Conservation (phyloP, 2,329 filamentous ascomycete species). For the Sporothrix variecibatus region DNA sequence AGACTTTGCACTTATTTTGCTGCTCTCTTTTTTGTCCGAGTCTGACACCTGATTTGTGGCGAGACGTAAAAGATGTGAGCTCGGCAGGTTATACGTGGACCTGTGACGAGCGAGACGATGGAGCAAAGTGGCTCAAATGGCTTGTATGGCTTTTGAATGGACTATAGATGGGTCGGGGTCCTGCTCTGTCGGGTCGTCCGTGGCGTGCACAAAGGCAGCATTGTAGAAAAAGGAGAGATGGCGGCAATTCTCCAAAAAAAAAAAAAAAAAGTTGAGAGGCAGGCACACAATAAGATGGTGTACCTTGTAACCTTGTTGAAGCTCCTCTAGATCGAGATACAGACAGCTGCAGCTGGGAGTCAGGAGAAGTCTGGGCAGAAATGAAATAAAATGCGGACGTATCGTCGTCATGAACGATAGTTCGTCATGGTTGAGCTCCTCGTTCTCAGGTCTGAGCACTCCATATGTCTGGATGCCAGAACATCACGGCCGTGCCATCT, state of each 20-base stretch:
- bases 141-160: background rate
- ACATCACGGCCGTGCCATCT: background rate
- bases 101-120: background rate
- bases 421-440: background rate
- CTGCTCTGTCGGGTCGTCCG: background rate
- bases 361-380: background rate
- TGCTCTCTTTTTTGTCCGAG: background rate
- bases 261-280: background rate
- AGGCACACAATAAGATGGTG: background rate
- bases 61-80: constrained; percentile 5
- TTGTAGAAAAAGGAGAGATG: background rate
- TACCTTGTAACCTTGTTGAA: background rate
- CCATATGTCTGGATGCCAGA: background rate
- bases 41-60: constrained; percentile 3
- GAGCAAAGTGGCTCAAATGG: background rate
- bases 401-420: background rate
- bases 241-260: no score
- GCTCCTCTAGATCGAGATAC: background rate
- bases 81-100: constrained; percentile 9
- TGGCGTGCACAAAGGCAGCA: background rate
- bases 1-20: background rate
- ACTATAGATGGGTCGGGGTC: no score
- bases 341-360: background rate
- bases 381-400: background rate
- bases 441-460: background rate